Evolutionary conservation across 2,329 filamentous ascomycete genomes (phyloP).

Genomic region (Colletotrichum godetiae): DNA sequence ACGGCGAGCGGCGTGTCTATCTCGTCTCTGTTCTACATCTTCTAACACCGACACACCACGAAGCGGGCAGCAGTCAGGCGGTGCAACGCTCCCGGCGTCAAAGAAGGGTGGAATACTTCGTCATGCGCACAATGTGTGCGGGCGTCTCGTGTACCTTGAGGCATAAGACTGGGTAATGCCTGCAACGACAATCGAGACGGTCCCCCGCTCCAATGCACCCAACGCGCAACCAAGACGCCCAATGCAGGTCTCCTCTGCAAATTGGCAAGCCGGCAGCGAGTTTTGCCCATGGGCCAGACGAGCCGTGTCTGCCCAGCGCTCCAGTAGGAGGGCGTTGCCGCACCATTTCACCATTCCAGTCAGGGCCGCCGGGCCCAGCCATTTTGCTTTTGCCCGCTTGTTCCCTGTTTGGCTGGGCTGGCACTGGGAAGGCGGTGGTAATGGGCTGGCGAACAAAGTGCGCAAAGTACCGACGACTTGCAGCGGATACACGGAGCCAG

Average conservation of each 20-base stretch:
- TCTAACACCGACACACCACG: not conserved
- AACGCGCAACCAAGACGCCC: constrained; percentile 19
- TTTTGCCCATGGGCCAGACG: constrained; percentile 19
- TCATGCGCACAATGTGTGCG: constrained; percentile 24
- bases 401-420: constrained; percentile 28
- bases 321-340: constrained; percentile 26
- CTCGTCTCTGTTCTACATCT: not conserved
- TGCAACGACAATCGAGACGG: constrained; percentile 17
- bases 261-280: constrained; percentile 20
- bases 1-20: not conserved
- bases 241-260: constrained; percentile 27
- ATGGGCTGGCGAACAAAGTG: constrained; percentile 29
- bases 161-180: constrained; percentile 27
- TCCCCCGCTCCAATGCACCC: constrained; percentile 19
- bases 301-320: constrained; percentile 1
- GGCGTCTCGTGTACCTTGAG: constrained; percentile 20
- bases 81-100: constrained; percentile 26
- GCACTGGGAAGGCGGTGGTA: constrained; percentile 21
- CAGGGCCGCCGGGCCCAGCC: constrained; percentile 24
- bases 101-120: constrained; percentile 30
- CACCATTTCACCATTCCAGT: constrained; percentile 33
- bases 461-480: constrained; percentile 33
- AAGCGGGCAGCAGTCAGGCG: constrained; percentile 2
- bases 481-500: constrained; percentile 31
- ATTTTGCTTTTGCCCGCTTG: constrained; percentile 36